These are phyloP conservation scores for Citrullus colocynthis DNA, from an alignment of 306 rosid genomes.

Conservation along the genomic window DNA sequence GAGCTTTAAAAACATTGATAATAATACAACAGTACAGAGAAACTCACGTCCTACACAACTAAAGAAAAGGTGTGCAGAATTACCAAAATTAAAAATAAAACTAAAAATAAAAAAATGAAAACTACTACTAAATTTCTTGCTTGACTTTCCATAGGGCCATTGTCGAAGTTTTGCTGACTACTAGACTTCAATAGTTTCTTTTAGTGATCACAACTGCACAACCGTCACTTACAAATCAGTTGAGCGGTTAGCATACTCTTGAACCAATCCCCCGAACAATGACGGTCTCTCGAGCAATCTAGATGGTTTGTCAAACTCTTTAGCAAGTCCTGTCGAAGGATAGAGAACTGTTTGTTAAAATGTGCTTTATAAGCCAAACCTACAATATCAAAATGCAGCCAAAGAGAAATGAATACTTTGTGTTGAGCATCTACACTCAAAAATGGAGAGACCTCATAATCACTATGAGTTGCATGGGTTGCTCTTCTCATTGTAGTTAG, in stretches of 20 bases:
- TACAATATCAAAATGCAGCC: background rate
- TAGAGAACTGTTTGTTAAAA: background rate
- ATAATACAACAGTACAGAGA: background rate
- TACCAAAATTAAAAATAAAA: background rate
- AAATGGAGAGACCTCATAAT: no score
- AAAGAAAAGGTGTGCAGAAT: background rate
- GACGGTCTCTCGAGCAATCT: slow-evolving; percentile 63
- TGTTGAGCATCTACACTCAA: no score
- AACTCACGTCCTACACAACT: background rate
- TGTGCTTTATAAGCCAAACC: background rate
- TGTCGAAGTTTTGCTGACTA: no score
- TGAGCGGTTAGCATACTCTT: slow-evolving; percentile 84
- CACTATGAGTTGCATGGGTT: no score
- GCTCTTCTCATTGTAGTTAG: no score
- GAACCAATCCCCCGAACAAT: slow-evolving; percentile 69
- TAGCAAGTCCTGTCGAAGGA: slow-evolving; percentile 42
- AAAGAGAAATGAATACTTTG: background rate
- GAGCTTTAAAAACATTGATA: no score
- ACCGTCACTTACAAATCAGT: slow-evolving; percentile 28
- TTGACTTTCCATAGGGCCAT: background rate
- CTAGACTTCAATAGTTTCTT: background rate
- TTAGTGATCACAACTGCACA: background rate
- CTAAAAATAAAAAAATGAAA: background rate
- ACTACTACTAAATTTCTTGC: background rate
- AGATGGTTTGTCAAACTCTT: slow-evolving; percentile 75